phyloP scores from a whole-genome alignment of 805 yeast genomes.

The Lachancea thermotolerans region DNA sequence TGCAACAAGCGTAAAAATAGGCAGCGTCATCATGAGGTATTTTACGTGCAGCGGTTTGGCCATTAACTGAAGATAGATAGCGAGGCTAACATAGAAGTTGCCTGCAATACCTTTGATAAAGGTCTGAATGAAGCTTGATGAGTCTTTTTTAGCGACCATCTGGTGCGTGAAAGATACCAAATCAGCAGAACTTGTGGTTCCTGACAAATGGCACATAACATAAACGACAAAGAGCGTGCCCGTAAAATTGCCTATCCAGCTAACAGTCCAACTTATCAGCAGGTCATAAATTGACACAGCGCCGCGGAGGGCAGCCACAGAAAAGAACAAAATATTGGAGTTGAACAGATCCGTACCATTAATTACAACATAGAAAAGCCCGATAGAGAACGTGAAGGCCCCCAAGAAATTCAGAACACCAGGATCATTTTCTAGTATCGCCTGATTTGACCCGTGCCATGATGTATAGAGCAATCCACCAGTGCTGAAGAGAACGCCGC shows the following conservation, averaged over 20 bases:
- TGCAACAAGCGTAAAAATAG: conserved; percentile 71
- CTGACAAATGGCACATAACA: conserved; percentile 52
- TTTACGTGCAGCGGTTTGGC: conserved; percentile 77
- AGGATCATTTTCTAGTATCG: conserved; percentile 36
- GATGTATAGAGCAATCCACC: conserved; percentile 67
- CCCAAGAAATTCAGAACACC: conserved; percentile 51
- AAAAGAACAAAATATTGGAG: conserved; percentile 64
- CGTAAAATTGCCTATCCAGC: conserved; percentile 61
- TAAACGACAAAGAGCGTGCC: conserved; percentile 61
- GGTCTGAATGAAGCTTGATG: conserved; percentile 50
- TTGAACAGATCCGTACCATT: conserved; percentile 74
- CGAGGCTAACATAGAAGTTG: conserved; percentile 69
- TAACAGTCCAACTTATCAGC: conserved; percentile 55
- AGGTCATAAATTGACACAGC: conserved; percentile 64
- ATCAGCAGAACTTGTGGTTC: conserved; percentile 36
- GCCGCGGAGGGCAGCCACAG: conserved; percentile 60
- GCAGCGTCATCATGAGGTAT: conserved; percentile 53
- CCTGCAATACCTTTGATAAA: conserved; percentile 69
- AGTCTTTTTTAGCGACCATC: conserved; percentile 39
- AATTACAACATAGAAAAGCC: conserved; percentile 65
- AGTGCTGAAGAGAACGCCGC: conserved; percentile 59
- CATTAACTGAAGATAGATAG: conserved; percentile 69
- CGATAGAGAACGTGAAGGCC: conserved; percentile 62
- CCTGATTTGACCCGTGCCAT: conserved; percentile 47
- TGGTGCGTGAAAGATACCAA: conserved; percentile 44